Evolutionary conservation across 2,329 filamentous ascomycete genomes (phyloP).

Genomic region (Penicillium sp.): DNA sequence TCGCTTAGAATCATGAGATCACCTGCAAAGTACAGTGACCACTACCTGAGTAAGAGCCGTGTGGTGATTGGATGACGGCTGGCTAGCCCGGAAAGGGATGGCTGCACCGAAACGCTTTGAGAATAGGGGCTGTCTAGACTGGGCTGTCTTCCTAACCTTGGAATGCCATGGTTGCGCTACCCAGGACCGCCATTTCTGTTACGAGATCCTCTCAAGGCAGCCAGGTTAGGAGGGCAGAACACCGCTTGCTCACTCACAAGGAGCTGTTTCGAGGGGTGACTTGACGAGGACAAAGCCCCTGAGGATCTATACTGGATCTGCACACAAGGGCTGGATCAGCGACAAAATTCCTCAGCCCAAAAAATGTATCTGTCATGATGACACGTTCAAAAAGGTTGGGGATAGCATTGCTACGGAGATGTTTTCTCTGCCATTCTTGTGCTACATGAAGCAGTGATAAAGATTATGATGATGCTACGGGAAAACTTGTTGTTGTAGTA

Average conservation of each 20-base stretch:
- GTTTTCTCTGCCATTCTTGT: background rate
- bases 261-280: background rate
- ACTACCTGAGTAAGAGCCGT: conserved; percentile 7
- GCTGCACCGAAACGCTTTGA: conserved; percentile 5
- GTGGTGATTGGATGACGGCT: conserved; percentile 9
- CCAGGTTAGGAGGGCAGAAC: too few species aligned
- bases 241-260: too few species aligned
- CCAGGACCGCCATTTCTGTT: background rate
- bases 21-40: conserved; percentile 12
- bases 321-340: background rate
- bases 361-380: conserved; percentile 2
- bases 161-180: background rate
- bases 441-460: too few species aligned
- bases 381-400: background rate
- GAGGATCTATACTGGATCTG: background rate
- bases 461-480: background rate
- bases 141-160: background rate
- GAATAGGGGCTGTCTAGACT: background rate
- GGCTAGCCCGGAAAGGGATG: conserved; percentile 2
- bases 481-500: background rate
- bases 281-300: background rate
- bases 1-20: conserved; percentile 14
- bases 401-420: background rate
- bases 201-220: background rate
- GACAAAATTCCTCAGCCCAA: background rate